Evolutionary conservation across 2,329 filamentous ascomycete genomes (phyloP), one percentile per base, ranked within the genome.

Genomic region (Penicillium capsulatum): DNA sequence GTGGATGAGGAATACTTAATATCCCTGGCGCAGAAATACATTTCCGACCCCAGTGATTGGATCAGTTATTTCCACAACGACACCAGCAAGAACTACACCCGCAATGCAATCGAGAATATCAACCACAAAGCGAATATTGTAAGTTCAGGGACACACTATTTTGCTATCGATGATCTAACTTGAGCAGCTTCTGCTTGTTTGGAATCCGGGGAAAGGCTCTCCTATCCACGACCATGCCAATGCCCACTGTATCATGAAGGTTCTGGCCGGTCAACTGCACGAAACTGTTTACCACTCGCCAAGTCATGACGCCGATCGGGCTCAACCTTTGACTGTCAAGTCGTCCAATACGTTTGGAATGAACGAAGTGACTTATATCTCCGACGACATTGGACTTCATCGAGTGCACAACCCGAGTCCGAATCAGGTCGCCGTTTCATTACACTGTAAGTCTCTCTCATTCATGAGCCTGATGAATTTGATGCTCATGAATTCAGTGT

Each of bases 171-270:
- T 10, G 20, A 3, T 14, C 17, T 17, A 9, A 30, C 4, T 4
- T 11, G 8, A 2, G 10, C 27, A 61, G 59, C 44, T 61, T 20
- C 51, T 61, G 9, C 44, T 61, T 1, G 61, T 62, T 16, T 64
- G 59, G 61, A 63, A 61, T 26, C 61, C 61, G 0, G 49, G 54
- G n/a, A 64, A 63, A 33, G 61, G 61, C 16, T 62, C 58, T 0
- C 60, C 58, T 0, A 53, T 64, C 31, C 61, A 64, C 20, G 61
- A 64, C 38, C 61, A 64, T 30, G 60, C 60, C 38, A 59, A 63
- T 27, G 61, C 61, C 10, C 61, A 64, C 40, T 64, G 61, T 40
- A 58, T 64, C 36, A 64, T 64, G 61, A 64, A 64, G 33, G 47
- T 64, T 4, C 38, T 64, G 8, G 54, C 58, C 8, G 59, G 59